Evolutionary conservation across 2,329 filamentous ascomycete species (phyloP), one percentile per base, ranked within the genome.

Genomic region (Cyanodermella asteris): DNA sequence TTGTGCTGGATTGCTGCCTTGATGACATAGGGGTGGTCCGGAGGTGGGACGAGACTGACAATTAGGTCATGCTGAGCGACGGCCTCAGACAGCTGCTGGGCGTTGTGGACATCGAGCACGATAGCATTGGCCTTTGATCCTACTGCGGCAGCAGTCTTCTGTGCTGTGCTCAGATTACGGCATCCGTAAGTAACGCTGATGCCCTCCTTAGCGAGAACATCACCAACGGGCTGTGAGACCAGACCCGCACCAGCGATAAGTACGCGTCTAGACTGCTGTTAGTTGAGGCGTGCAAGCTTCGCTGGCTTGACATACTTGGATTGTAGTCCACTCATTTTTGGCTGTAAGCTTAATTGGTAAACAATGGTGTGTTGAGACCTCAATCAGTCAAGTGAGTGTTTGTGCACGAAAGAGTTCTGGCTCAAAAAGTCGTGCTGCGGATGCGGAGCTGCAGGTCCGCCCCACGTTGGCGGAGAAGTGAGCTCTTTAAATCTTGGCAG

Each of bases 1-100:
- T 91, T 93, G 42, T 72, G 65, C 42, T 72, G 67, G 54, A 94
- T 93, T 34, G 81, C 84, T 18, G 74, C 71, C 64, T 91, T 84
- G 66, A 93, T 90, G 41, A 93, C 81, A 28, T 64, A 60, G 22
- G 73, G 76, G 51, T 91, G 81, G 64, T 69, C 78, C 31, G 70
- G 90, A 57, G 93, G 94, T 25, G 84, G 84, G 40, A 94, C 91
- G 51, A 94, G 50, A 44, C 58, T 67, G 47, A 82, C 74, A 46
- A 74, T 70, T 7, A 91, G 54, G 46, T 87, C 75, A 46, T 75
- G 62, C 60, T 90, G 69, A 44, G 61, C 69, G 31, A 91, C 65
- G 43, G 70, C 78, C 26, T 69, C 66, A 42, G 93, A 81, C 30
- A 94, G 69, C 17, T 76, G 80, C 29, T 59, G 50, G 24, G 61